Base-by-base conservation (phyloP, 169 alveolate genomes). In the Plasmodium coatneyi region DNA sequence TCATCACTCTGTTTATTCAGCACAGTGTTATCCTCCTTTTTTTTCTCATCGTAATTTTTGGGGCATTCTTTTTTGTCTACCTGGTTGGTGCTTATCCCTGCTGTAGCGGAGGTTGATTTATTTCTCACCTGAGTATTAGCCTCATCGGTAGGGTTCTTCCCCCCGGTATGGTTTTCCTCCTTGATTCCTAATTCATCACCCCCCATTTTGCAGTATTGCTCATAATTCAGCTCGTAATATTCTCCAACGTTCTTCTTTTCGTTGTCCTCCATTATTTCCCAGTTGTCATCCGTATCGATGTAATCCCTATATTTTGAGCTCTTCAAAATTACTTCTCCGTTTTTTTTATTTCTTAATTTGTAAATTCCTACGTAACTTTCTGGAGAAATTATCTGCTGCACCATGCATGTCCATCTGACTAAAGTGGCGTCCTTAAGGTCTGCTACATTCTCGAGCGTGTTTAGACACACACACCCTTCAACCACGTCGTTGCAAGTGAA, bases 351-450 rank as follows among this genome's bases (percentile, higher is more conserved):
- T 89, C 34, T 89, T 66, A 89, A 89, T 43, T 78, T 79, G 72
- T 89, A 89, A 60, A 89, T 60, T 7, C 94, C 94, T 79, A 89
- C 34, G 54, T 89, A 89, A 28, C 94, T 79, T 66, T 89, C 94
- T 2, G 94, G 89, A 9, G 94, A 89, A 78, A 89, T 79, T 25
- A 89, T 89, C 82, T 89, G 94, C 72, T 89, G 94, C 66, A 89
- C 78, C 94, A 89, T 89, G 71, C 94, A 89, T n/a, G 94, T 89
- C 94, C 94, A 89, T 66, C 94, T 89, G 52, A 89, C 94, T 79
- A 89, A 71, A n/a, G 89, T 34, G 0, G 80, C 80, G 81, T 89
- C 89, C 71, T 89, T 41, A 78, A 89, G 71, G 80, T 89, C 78
- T 2, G 25, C 76, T 46, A 89, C 14, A 34, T 80, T 36, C 1